Evolutionary conservation across 192 early-diverging fungal species (phyloP).

Genomic region (Backusella westeae): DNA sequence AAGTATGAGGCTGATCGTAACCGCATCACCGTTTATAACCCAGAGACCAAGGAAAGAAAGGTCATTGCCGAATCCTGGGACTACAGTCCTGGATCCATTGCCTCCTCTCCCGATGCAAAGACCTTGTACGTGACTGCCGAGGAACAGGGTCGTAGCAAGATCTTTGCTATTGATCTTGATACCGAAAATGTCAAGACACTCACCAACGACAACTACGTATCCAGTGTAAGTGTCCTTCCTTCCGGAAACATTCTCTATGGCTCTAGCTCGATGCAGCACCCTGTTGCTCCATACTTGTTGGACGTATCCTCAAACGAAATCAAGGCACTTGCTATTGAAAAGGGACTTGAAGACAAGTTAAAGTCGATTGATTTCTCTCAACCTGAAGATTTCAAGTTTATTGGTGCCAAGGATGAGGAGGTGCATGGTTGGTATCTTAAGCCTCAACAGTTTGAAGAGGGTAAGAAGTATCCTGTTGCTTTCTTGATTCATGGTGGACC

Average conservation of each 20-base stretch:
- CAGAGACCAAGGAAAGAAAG: conserved; percentile 32
- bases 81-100: conserved; percentile 52
- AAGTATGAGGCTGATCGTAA: conserved; percentile 81
- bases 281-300: conserved; percentile 37
- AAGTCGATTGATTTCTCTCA: conserved; percentile 40
- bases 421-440: conserved; percentile 69
- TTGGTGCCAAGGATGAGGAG: conserved; percentile 52
- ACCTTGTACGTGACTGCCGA: conserved; percentile 60
- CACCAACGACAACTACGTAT: conserved; percentile 47
- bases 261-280: conserved; percentile 43
- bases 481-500: conserved; percentile 85
- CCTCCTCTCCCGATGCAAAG: conserved; percentile 58
- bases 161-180: conserved; percentile 59
- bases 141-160: conserved; percentile 64
- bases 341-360: conserved; percentile 44
- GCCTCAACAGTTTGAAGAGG: conserved; percentile 54
- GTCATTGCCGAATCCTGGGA: conserved; percentile 60
- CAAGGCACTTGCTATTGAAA: conserved; percentile 22
- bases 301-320: conserved; percentile 30
- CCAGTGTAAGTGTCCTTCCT: conserved; percentile 40
- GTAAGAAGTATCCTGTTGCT: conserved; percentile 67
- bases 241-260: conserved; percentile 46
- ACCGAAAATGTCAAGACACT: conserved; percentile 46
- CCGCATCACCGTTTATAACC: conserved; percentile 59
- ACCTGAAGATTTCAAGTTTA: conserved; percentile 70